Base-by-base conservation (phyloP, 2,329 filamentous ascomycete genomes). In the Colletotrichum gloeosporioides region DNA sequence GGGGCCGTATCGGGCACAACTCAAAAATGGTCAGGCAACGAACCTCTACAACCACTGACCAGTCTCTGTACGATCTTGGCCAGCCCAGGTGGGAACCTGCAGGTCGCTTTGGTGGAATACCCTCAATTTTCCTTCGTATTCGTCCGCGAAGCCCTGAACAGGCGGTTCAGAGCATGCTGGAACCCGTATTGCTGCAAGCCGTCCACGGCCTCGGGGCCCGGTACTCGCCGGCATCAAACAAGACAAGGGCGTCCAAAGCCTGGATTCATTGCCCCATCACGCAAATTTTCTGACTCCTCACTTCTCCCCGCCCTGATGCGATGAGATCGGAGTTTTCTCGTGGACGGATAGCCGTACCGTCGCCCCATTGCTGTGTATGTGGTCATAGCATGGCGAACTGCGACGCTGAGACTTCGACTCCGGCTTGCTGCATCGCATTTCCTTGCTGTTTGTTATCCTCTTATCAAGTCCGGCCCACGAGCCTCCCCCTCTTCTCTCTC, bases 71-170 rank as follows among this genome's bases (percentile, higher is more conserved):
- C 44, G 16, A 61, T 59, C 70, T 73, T 65, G 73, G 70, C 69
- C 57, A 49, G 39, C 18, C 39, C 3, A 7, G 27, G 57, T 73
- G 70, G 73, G 64, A 69, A 73, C 64, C 57, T 76, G 70, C 70
- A 76, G 73, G 70, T 63, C 39, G 61, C 32, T 53, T 64, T 64
- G 44, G 64, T 65, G 73, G 64, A 39, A 76, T 68, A 59, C 62
- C 27, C 32, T 49, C 64, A 36, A 49, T 61, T 59, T 49, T 66
- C 36, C 55, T 63, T 73, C 70, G 73, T 76, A 76, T 76, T 73
- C 70, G 73, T 69, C 70, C 73, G 22, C 44, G 34, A 53, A 34
- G 32, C 10, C 44, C 64, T 69, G 44, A 39, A 73, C 57, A 22
- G 49, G 73, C 49, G 25, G 63, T 18, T 68, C 63, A 27, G 67